These are phyloP conservation scores for Quercus phellos DNA, from an alignment of 331 rosid species.

Conservation along the genomic window DNA sequence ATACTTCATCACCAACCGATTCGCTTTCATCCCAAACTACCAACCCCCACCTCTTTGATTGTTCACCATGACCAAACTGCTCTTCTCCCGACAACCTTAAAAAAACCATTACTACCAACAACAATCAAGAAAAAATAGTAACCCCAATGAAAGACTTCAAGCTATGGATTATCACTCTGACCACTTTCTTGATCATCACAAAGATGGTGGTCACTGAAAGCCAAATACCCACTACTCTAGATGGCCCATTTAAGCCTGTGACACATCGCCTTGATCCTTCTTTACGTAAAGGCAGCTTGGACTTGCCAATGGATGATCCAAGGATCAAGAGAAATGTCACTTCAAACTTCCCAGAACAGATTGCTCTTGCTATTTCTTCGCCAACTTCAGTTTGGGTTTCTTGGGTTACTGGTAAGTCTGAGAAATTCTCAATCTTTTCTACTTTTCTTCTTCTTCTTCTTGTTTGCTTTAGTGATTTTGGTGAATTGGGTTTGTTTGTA, in stretches of 20 bases:
- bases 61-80: neutral
- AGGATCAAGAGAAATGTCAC: conserved; percentile 74
- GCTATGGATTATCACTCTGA: conserved; percentile 26
- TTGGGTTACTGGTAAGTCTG: conserved; percentile 74
- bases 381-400: conserved; percentile 81
- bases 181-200: conserved; percentile 20
- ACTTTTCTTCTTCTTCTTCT: neutral
- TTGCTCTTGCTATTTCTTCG: conserved; percentile 75
- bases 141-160: conserved; percentile 22
- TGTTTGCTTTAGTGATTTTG: conserved; percentile 1
- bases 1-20: neutral
- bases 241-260: conserved; percentile 80
- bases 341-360: conserved; percentile 72
- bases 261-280: conserved; percentile 65
- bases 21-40: neutral
- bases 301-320: conserved; percentile 79
- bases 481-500: conserved; percentile 20
- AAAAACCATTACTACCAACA: neutral
- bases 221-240: conserved; percentile 66
- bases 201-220: conserved; percentile 26
- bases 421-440: conserved; percentile 1
- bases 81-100: neutral
- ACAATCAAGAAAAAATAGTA: neutral
- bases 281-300: conserved; percentile 70
- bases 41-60: neutral